A percentile compares a stretch with the other conserved stretches of the same genome.
Conservation (phyloP, 345 rosid genomes). For the Salix udensis region DNA sequence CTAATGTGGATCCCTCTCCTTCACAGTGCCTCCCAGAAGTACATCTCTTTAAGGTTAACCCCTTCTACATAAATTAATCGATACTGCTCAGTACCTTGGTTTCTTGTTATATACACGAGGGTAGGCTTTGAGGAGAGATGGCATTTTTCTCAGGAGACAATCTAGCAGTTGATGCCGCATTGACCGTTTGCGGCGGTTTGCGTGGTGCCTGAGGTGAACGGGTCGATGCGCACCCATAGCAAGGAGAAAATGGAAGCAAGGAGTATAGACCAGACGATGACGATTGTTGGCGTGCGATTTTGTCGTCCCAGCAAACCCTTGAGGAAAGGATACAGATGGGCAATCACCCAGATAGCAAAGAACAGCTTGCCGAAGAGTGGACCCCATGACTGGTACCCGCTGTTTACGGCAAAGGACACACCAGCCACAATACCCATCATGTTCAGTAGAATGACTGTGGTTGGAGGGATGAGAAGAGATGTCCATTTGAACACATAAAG, state of each 20-base stretch:
- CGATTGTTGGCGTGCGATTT: slow-evolving; percentile 95
- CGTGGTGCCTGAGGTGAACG: slow-evolving; percentile 55
- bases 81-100: not conserved
- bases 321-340: slow-evolving; percentile 95
- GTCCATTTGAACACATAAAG: slow-evolving; percentile 99
- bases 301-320: slow-evolving; percentile 96
- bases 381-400: slow-evolving; percentile 99
- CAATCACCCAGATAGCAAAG: slow-evolving; percentile 96
- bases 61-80: not conserved
- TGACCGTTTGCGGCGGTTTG: slow-evolving; percentile 53
- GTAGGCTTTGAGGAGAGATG: not conserved
- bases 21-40: not conserved
- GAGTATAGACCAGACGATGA: slow-evolving; percentile 96
- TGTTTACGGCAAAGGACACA: slow-evolving; percentile 89
- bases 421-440: slow-evolving; percentile 97
- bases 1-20: not conserved
- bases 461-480: slow-evolving; percentile 94
- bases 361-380: slow-evolving; percentile 94
- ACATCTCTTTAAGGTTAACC: not conserved
- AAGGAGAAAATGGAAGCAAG: slow-evolving; percentile 97
- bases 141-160: not conserved
- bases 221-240: slow-evolving; percentile 97
- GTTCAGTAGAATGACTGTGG: slow-evolving; percentile 85
- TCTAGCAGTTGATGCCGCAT: slow-evolving; percentile 49
- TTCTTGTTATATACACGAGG: slow-evolving; percentile 22